Evolutionary conservation across 2,329 filamentous ascomycete species (phyloP), one percentile per base, ranked within the genome.

Genomic region (Hypocreales sp.): DNA sequence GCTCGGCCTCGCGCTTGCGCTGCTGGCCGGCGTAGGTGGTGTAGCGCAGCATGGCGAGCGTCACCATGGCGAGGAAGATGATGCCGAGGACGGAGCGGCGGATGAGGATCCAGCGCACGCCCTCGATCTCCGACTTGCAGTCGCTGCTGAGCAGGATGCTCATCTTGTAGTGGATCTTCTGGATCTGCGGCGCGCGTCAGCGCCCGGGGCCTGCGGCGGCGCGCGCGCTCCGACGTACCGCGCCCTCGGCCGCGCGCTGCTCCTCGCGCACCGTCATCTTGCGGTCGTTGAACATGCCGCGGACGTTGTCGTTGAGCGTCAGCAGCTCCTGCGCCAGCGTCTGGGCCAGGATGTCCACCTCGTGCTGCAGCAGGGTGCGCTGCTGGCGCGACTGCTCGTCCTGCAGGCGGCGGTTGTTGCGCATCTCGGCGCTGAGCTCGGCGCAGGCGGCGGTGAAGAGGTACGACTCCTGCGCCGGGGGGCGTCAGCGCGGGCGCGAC

Each of bases 81-180:
- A 77, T 73, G n/a, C 71, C 72, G 20, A 72, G 48, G 16, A 72
- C 70, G 14, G 71, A 70, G 27, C 72, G 60, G 29, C 69, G 58
- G 34, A 74, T 81, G 36, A 76, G 55, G 22, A 94, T 74, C 90
- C 90, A 95, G 33, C 90, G 67, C 26, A 98, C 59, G 2, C 77
- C 79, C 51, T 98, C 90, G 26, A 95, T 86, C 41, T 94, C 81
- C 5, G 80, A 87, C 48, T 87, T 86, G 25, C 79, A 74, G 50
- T 95, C 90, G 35, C 82, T 90, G 49, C 83, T 92, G 23, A 98
- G 66, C 22, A 72, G 67, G 20, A 93, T 83, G 14, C 81, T 92
- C 50, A 98, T 95, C 50, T 92, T 90, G 56, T 95, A 93, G 54
- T 87, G 92, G 40, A 95, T 67, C 57, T 93, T 79, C 61, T 94